These are phyloP conservation scores for Diplosphaera chodatii DNA, from an alignment of 139 green algal genomes.

Conservation along the genomic window DNA sequence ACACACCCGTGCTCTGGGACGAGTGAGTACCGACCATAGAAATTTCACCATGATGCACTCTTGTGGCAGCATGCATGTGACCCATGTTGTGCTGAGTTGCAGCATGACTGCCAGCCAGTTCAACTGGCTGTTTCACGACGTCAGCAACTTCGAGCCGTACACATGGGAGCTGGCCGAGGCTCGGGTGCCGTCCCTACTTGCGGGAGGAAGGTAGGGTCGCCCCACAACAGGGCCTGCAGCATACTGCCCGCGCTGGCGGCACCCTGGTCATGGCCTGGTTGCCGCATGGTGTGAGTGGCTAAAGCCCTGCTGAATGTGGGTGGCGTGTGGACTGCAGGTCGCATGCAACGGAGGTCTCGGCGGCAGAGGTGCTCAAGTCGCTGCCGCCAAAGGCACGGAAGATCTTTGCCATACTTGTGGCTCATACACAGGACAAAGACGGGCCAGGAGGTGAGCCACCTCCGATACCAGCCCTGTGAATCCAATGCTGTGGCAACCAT, in stretches of 20 bases:
- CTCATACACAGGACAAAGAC: slow-evolving; percentile 46
- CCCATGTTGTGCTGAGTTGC: background rate
- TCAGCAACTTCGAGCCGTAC: slow-evolving; percentile 69
- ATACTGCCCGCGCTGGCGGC: too few species aligned
- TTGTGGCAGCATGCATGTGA: too few species aligned
- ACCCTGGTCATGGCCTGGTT: too few species aligned
- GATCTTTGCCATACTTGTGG: slow-evolving; percentile 70
- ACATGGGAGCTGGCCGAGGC: slow-evolving; percentile 21
- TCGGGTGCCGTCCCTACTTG: slow-evolving; percentile 37
- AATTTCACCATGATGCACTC: too few species aligned
- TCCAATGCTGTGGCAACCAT: too few species aligned
- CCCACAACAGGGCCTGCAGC: too few species aligned
- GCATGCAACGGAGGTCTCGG: slow-evolving; percentile 32
- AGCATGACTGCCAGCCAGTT: slow-evolving; percentile 24
- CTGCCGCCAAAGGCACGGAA: slow-evolving; percentile 54
- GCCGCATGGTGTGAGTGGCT: too few species aligned
- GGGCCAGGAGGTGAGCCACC: background rate
- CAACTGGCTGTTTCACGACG: slow-evolving; percentile 65
- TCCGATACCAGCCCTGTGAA: too few species aligned
- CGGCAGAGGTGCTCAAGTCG: slow-evolving; percentile 54
- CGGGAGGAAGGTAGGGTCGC: slow-evolving; percentile 19
- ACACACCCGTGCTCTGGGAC: slow-evolving; percentile 77
- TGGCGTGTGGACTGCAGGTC: slow-evolving; percentile 34
- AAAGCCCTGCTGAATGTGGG: too few species aligned
- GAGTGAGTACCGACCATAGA: slow-evolving; percentile 13